phyloP scores from a whole-genome alignment of 495 filamentous ascomycete species.

The Patellaria atrata region DNA sequence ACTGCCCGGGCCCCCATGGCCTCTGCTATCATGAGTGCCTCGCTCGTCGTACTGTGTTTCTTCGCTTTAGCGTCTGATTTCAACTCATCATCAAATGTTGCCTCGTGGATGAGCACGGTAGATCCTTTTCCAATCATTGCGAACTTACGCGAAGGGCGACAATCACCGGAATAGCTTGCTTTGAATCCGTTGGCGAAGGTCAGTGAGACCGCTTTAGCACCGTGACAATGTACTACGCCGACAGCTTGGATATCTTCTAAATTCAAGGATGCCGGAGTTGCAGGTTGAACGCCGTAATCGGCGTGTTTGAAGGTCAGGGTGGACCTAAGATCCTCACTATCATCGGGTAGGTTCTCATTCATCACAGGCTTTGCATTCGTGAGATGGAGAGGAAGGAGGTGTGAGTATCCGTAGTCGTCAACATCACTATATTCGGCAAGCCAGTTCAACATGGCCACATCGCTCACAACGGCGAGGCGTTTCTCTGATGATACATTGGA shows the following conservation, averaged over 20 bases:
- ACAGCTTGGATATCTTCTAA: slow-evolving; percentile 42
- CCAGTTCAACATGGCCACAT: slow-evolving; percentile 52
- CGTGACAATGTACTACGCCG: slow-evolving; percentile 60
- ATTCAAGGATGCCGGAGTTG: slow-evolving; percentile 18
- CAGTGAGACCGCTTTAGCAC: slow-evolving; percentile 59
- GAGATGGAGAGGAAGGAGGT: slow-evolving; percentile 35
- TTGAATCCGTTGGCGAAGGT: slow-evolving; percentile 72
- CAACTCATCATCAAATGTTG: slow-evolving; percentile 84
- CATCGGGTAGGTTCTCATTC: neutral
- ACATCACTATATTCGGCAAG: slow-evolving; percentile 62
- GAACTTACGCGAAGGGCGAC: slow-evolving; percentile 59
- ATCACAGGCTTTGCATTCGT: slow-evolving; percentile 2
- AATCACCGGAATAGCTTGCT: slow-evolving; percentile 85
- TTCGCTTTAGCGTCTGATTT: slow-evolving; percentile 65
- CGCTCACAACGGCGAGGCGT: slow-evolving; percentile 45
- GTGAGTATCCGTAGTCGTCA: slow-evolving; percentile 61
- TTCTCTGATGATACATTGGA: slow-evolving; percentile 22
- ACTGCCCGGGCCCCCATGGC: slow-evolving; percentile 63
- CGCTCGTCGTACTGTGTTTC: slow-evolving; percentile 73
- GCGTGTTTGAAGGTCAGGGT: neutral
- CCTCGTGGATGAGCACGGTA: slow-evolving; percentile 84
- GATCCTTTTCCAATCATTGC: slow-evolving; percentile 53
- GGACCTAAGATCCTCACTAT: neutral
- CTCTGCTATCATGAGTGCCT: slow-evolving; percentile 65
- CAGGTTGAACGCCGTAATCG: neutral